Percentiles rank a stretch among this genome's conserved stretches.
phyloP scores from a whole-genome alignment of 805 yeast genomes.

The Teunomyces funiuensis region DNA sequence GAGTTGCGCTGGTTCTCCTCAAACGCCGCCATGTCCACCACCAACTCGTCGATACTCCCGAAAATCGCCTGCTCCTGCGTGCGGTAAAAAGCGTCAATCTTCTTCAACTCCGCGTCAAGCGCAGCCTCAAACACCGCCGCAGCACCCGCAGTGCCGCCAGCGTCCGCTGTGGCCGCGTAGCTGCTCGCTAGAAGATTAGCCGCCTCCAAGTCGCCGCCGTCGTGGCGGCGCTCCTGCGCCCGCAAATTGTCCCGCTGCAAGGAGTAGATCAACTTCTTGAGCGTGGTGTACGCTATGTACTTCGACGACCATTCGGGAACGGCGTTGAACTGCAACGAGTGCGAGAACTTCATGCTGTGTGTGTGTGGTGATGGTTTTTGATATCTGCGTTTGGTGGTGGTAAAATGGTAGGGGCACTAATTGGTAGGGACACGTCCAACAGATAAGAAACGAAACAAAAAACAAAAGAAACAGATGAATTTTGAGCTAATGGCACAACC shows the following conservation, averaged over 20 bases:
- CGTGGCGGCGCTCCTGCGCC: constrained; percentile 11
- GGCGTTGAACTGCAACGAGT: constrained; percentile 92
- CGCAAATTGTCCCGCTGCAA: constrained; percentile 65
- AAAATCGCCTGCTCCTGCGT: constrained; percentile 62
- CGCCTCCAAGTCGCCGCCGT: constrained; percentile 29
- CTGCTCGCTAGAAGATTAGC: constrained; percentile 30
- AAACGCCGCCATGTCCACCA: constrained; percentile 63
- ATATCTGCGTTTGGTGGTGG: not conserved
- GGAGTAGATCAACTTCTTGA: constrained; percentile 80
- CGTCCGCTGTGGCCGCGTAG: constrained; percentile 11
- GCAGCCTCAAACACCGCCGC: constrained; percentile 64
- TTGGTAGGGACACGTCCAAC: not conserved
- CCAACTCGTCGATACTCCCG: constrained; percentile 53
- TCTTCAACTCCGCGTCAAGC: constrained; percentile 71
- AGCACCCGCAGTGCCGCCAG: constrained; percentile 44
- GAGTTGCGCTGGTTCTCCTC: constrained; percentile 37
- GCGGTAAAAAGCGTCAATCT: constrained; percentile 73
- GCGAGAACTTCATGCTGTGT: constrained; percentile 84
- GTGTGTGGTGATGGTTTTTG: not conserved
- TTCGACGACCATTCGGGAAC: constrained; percentile 97
- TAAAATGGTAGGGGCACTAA: not conserved
- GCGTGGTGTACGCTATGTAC: constrained; percentile 84
- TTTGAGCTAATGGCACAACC: too few species aligned
- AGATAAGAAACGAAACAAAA: not conserved
- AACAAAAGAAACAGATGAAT: not conserved